Evolutionary conservation across 1,139 yeast genomes (phyloP), one percentile per base, ranked within the genome.

Genomic region (Yamadazyma dendronema): DNA sequence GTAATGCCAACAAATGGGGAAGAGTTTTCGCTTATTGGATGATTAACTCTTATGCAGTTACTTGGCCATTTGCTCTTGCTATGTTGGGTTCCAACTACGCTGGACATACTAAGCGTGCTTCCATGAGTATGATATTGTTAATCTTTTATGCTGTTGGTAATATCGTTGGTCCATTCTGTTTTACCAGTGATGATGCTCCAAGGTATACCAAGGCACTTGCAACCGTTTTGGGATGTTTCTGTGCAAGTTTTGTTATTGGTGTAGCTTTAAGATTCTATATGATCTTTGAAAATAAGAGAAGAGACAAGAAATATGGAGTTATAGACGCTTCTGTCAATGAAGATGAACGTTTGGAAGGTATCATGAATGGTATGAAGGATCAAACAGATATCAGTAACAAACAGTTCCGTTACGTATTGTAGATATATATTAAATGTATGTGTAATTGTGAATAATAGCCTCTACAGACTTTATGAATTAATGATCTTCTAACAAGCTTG

Each of bases 351-450:
- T 44, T 54, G 35, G 57, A 58, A 44, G 66, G 63, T 7, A 46
- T 59, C 24, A 37, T 59, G 29, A 61, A 61, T 36, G 68, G 68
- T 28, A 61, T 62, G 50, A 54, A 57, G 38, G 68, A 62, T 36
- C 41, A 52, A 43, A 62, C 68, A n/a, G 68, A 62, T 42, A 49
- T 48, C 32, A 58, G 57, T 38, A 62, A 62, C 40, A 42, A 47
- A 22, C 62, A 62, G 16, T 62, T 60, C 45, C 49, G 67, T 40
- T 61, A 59, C 37, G 43, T 43, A 16, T 37, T 44, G 25, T 44
- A 42, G 32, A 24, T 24, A 11, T 11, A 24, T 24, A 24, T 9
- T 24, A 24, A 24, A 10, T 7, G 10, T 24, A 24, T 19, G 12
- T 11, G 27, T 7, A 24, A 21, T 21, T 7, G 23, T 21, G 23